These are phyloP conservation scores for Babjeviella inositovora DNA, from an alignment of 805 yeast species.

Conservation along the genomic window DNA sequence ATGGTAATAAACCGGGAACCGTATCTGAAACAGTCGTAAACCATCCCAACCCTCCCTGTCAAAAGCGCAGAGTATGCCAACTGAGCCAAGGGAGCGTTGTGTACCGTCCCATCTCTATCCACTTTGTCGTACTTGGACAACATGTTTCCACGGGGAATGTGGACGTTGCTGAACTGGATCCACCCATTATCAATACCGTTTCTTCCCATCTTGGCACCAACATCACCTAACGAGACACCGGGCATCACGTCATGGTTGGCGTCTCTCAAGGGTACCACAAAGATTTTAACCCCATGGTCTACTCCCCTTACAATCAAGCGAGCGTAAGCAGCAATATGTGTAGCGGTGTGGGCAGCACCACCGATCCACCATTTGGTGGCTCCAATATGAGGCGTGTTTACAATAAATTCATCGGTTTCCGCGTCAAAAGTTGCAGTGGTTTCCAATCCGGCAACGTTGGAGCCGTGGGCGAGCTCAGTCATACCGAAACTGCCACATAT, in stretches of 20 bases:
- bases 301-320: constrained; percentile 66
- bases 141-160: constrained; percentile 75
- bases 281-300: constrained; percentile 87
- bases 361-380: constrained; percentile 99
- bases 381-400: constrained; percentile 79
- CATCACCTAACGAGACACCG: constrained; percentile 79
- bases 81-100: constrained; percentile 76
- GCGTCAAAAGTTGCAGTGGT: constrained; percentile 78
- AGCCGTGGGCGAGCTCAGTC: constrained; percentile 91
- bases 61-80: constrained; percentile 77
- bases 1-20: constrained; percentile 70
- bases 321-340: constrained; percentile 74
- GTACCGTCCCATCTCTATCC: constrained; percentile 52
- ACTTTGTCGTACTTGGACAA: constrained; percentile 67
- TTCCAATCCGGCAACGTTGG: constrained; percentile 85
- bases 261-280: constrained; percentile 83
- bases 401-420: constrained; percentile 46
- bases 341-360: constrained; percentile 91
- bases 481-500: constrained; percentile 83
- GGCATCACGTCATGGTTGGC: constrained; percentile 54
- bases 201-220: constrained; percentile 92
- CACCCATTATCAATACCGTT: constrained; percentile 95
- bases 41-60: constrained; percentile 87
- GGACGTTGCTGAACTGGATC: constrained; percentile 79
- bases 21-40: constrained; percentile 66